Base-by-base conservation (phyloP, 306 rosid genomes). In the Cicer arietinum region DNA sequence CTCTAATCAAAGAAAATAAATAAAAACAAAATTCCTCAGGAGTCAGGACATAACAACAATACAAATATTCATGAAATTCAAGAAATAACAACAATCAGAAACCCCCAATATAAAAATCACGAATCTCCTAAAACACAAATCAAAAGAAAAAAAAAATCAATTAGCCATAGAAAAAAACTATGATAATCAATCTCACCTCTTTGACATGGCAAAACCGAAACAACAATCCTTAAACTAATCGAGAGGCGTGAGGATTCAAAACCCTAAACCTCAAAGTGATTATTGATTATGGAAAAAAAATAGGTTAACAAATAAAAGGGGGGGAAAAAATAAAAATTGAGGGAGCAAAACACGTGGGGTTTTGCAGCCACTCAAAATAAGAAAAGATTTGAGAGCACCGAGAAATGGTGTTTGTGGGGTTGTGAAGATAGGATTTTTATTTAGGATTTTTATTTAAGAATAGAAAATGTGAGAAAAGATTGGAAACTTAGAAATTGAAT, bases 261-360 rank as follows among this genome's bases (percentile, higher is more conserved):
- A 82, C 84, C 88, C 88, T 78, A 85, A 82, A 85, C 84, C 88
- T 75, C 85, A 1, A 63, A 64, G 42, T 6, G 54, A 43, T 59
- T 50, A 51, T 57, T 58, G 81, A 53, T 11, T 10, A 42, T 54
- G n/a, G 51, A 14, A 58, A 69, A 82, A 40, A 53, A 59, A 57
- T 40, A 51, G 67, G 8, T 44, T 18, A 61, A 48, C 1, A 39
- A 5, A 60, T 6, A 45, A 35, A 43, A 44, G 44, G 57, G 44
- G 57, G 54, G 54, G 7, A 42, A 22, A 10, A 10, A 22, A 61
- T 77, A 71, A 61, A 56, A 74, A 48, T 17, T 42, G 56, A 65
- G 78, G 85, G 64, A 54, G 61, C 25, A 42, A 39, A 43, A 68
- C 73, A 73, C 22, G 57, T 41, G 80, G 68, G 85, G 71, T 47